A percentile compares a stretch with the other conserved stretches of the same genome.
Evolutionary conservation across 1,139 yeast species (phyloP).

Genomic region (Scheffersomyces stambukii): DNA sequence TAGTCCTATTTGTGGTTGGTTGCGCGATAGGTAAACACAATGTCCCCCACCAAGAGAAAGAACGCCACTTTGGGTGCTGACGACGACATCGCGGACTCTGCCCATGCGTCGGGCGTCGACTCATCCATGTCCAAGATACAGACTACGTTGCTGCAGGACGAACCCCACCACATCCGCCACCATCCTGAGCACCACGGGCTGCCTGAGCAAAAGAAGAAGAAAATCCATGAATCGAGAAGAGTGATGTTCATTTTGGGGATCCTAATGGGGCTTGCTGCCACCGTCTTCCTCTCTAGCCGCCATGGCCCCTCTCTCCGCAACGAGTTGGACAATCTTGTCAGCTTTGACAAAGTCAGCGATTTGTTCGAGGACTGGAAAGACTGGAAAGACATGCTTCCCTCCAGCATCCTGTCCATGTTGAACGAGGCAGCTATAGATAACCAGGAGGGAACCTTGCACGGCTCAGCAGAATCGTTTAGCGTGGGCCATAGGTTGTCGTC

Average conservation of each 20-base stretch:
- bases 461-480: slow-evolving; percentile 78
- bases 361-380: slow-evolving; percentile 37
- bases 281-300: slow-evolving; percentile 56
- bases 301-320: slow-evolving; percentile 35
- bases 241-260: slow-evolving; percentile 57
- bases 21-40: no score
- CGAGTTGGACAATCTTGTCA: slow-evolving; percentile 53
- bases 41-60: no score
- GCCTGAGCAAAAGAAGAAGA: slow-evolving; percentile 13
- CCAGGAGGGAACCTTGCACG: slow-evolving; percentile 34
- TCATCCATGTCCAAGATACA: no score
- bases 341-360: slow-evolving; percentile 53
- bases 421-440: slow-evolving; percentile 43
- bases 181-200: slow-evolving; percentile 1
- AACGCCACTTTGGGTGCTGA: no score
- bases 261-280: slow-evolving; percentile 60
- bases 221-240: slow-evolving; percentile 38
- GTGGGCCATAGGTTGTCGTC: slow-evolving; percentile 69
- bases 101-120: no score
- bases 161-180: slow-evolving; percentile 5
- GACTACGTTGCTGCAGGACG: slow-evolving; percentile 3
- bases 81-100: no score
- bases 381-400: slow-evolving; percentile 69
- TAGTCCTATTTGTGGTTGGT: no score
- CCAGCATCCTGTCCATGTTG: slow-evolving; percentile 56